These are phyloP conservation scores for Chrysosphaeria jannelii DNA, from an alignment of 2,329 filamentous ascomycete species.

Conservation along the genomic window DNA sequence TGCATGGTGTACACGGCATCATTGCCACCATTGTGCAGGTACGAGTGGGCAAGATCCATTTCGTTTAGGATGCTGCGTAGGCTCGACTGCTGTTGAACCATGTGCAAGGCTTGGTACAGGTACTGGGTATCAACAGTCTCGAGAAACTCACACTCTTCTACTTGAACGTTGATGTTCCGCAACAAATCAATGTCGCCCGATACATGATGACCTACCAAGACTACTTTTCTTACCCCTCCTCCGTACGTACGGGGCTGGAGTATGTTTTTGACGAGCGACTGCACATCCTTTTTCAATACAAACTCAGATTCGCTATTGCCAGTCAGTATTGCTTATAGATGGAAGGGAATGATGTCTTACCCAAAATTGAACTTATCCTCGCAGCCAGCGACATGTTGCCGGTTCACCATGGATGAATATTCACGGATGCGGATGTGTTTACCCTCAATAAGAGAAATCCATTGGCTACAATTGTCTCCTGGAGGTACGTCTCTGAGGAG, in stretches of 20 bases:
- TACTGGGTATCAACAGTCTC: conserved; percentile 43
- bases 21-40: conserved; percentile 70
- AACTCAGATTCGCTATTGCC: no score
- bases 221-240: conserved; percentile 14
- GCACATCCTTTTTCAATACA: conserved; percentile 10
- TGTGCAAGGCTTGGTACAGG: conserved; percentile 34
- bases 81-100: conserved; percentile 19
- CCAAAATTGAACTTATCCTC: conserved; percentile 51
- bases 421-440: conserved; percentile 56
- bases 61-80: conserved; percentile 30
- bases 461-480: conserved; percentile 28
- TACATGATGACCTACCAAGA: conserved; percentile 56
- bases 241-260: conserved; percentile 1
- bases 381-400: conserved; percentile 36
- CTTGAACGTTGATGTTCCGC: conserved; percentile 28
- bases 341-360: conserved; percentile 13
- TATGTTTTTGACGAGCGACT: conserved; percentile 7
- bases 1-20: conserved; percentile 57
- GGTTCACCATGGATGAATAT: conserved; percentile 32
- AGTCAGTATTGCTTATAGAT: no score
- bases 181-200: conserved; percentile 39
- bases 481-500: conserved; percentile 22
- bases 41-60: conserved; percentile 27
- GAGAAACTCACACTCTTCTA: conserved; percentile 21
- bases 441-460: conserved; percentile 34